A percentile compares a stretch with the other conserved stretches of the same genome.
Evolutionary conservation across 2,329 filamentous ascomycete genomes (phyloP).

Genomic region (Fusarium redolens): DNA sequence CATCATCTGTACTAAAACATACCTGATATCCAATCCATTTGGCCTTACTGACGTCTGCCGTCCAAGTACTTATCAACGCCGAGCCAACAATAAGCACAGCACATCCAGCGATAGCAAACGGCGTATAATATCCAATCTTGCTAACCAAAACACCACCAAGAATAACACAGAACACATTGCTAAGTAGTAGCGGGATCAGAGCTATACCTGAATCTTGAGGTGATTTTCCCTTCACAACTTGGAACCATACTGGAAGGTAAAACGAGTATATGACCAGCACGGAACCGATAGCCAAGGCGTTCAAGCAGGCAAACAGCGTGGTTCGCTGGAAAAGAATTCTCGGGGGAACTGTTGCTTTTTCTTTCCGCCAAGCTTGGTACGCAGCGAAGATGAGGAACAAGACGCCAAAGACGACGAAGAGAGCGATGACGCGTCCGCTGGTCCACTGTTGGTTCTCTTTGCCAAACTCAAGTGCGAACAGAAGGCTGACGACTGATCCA

Average conservation of each 20-base stretch:
- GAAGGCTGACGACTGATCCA: slow-evolving; percentile 5
- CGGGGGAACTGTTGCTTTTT: slow-evolving; percentile 11
- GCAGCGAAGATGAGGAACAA: not conserved
- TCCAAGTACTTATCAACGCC: slow-evolving; percentile 17
- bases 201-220: slow-evolving; percentile 8
- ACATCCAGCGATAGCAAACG: slow-evolving; percentile 12
- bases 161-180: slow-evolving; percentile 15
- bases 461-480: slow-evolving; percentile 22
- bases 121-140: slow-evolving; percentile 3
- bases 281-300: not conserved
- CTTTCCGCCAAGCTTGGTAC: slow-evolving; percentile 14
- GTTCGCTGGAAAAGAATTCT: slow-evolving; percentile 10
- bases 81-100: not conserved
- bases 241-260: slow-evolving; percentile 26
- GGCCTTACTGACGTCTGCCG: not conserved
- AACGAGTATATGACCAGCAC: slow-evolving; percentile 13
- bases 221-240: slow-evolving; percentile 14
- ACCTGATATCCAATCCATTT: slow-evolving; percentile 28
- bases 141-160: slow-evolving; percentile 14
- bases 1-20: not conserved
- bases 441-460: slow-evolving; percentile 10
- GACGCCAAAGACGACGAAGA: slow-evolving; percentile 5
- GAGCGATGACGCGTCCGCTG: not conserved
- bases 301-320: not conserved
- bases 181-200: not conserved